Percentiles rank a stretch among this genome's conserved stretches.
Evolutionary conservation across 2,329 filamentous ascomycete species (phyloP).

Genomic region (Penicillium olsonii): DNA sequence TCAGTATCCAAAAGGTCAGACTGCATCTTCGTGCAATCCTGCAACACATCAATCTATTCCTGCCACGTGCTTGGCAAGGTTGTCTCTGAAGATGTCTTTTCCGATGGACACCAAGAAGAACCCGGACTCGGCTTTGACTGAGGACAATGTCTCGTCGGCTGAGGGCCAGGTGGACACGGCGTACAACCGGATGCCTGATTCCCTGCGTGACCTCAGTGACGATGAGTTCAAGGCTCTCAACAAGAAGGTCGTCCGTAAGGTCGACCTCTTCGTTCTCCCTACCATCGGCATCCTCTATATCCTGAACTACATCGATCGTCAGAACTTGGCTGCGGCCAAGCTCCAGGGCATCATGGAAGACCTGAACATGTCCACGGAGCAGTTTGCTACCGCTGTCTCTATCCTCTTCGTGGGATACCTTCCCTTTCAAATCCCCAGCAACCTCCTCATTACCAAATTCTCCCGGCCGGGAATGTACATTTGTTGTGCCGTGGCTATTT

Average conservation of each 20-base stretch:
- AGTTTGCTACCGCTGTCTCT: constrained; percentile 36
- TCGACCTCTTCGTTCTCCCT: constrained; percentile 34
- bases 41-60: constrained; percentile 1
- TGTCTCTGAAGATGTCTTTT: constrained; percentile 3
- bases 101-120: constrained; percentile 23
- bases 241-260: constrained; percentile 29
- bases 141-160: constrained; percentile 23
- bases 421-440: constrained; percentile 47
- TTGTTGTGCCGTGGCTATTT: constrained; percentile 57
- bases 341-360: constrained; percentile 45
- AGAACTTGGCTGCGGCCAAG: constrained; percentile 42
- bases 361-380: constrained; percentile 37
- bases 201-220: constrained; percentile 23
- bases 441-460: constrained; percentile 54
- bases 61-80: not conserved
- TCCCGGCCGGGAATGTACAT: constrained; percentile 55
- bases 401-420: constrained; percentile 32
- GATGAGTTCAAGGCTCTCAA: constrained; percentile 27
- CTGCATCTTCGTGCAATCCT: constrained; percentile 1
- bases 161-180: constrained; percentile 25
- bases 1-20: not conserved
- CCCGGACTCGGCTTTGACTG: constrained; percentile 1
- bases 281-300: constrained; percentile 43
- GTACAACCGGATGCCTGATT: constrained; percentile 27
- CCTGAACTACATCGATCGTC: constrained; percentile 45